Percentiles rank a stretch among this genome's conserved stretches.
Conservation (phyloP, 129 eudicot genomes). For the Rutidosis leptorrhynchoides region DNA sequence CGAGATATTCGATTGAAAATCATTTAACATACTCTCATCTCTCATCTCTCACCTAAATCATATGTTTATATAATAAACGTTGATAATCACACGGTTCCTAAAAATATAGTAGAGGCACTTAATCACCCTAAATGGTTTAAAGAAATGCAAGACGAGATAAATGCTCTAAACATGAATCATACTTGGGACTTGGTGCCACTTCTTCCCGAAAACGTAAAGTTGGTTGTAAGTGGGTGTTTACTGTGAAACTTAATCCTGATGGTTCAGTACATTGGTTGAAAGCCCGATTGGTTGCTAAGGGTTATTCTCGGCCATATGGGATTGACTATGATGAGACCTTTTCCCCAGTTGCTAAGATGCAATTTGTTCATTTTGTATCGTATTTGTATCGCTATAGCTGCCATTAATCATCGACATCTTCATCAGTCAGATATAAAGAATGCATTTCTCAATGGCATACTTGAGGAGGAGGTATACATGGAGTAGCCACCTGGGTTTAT, state of each 20-base stretch:
- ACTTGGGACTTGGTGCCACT: not conserved
- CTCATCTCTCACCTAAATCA: no score
- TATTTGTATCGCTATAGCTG: not conserved
- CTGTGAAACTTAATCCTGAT: constrained; percentile 2
- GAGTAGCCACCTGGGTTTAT: not conserved
- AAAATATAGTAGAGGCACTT: not conserved
- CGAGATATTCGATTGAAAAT: no score
- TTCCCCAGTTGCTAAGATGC: not conserved
- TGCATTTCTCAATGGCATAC: not conserved
- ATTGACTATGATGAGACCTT: not conserved
- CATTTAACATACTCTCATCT: no score
- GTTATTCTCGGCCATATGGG: not conserved
- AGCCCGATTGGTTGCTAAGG: not conserved
- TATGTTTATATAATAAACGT: not conserved
- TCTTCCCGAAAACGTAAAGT: no score
- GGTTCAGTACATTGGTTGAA: not conserved
- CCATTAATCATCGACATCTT: not conserved
- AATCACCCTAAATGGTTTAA: not conserved
- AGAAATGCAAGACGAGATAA: not conserved
- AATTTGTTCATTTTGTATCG: not conserved
- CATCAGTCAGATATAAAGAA: not conserved
- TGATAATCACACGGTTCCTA: no score
- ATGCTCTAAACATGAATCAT: not conserved
- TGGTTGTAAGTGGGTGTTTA: constrained; percentile 5
- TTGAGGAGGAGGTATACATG: no score